Base-by-base conservation (phyloP, 1,284 basidiomycete species). In the Apiotrichum gamsii region DNA sequence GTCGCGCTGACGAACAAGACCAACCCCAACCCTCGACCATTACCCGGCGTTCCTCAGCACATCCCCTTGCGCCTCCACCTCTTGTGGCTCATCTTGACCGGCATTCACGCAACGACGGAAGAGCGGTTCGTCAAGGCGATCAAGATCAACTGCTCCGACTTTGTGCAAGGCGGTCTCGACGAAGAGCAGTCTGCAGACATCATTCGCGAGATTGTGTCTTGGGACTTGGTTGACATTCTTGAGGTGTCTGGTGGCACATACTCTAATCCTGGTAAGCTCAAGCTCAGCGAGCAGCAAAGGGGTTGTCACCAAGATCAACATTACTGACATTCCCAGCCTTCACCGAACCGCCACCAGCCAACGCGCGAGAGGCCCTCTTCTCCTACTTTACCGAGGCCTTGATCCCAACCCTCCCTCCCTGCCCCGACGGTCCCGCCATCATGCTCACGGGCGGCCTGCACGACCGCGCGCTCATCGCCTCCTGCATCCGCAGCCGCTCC, bases 141-240 rank as follows among this genome's bases (percentile, higher is more conserved):
- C 64, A 96, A 97, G 64, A 72, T 95, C 40, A 96, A 90, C 64
- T 83, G 85, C 20, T 83, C 82, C 0, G 93, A 96, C 67, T 95
- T 90, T 58, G 75, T 83, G 1, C 72, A 76, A 43, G 75, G 77
- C 4, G 76, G 62, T 2, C 56, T 69, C 5, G 60, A 65, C 51
- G 65, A 70, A 45, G 48, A 36, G 6, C 53, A 58, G 29, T 50
- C 64, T 2, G 49, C 59, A 14, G 60, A 65, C 6, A 54, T 70
- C 24, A 60, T 72, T 53, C 57, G 59, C 20, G 61, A 64, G 40
- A 62, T 72, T 23, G 62, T 66, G 1, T 65, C 64, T 2, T 90
- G 63, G 75, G 80, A 14, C 66, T 74, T 54, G 68, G 76, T 36
- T 70, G 67, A 70, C 40, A 60, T 73, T 5, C 56, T 73, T 9